Evolutionary conservation across 352 stramenopile genomes (phyloP), one percentile per base, ranked within the genome.

Genomic region (Phytophthora macrochlamydospora): DNA sequence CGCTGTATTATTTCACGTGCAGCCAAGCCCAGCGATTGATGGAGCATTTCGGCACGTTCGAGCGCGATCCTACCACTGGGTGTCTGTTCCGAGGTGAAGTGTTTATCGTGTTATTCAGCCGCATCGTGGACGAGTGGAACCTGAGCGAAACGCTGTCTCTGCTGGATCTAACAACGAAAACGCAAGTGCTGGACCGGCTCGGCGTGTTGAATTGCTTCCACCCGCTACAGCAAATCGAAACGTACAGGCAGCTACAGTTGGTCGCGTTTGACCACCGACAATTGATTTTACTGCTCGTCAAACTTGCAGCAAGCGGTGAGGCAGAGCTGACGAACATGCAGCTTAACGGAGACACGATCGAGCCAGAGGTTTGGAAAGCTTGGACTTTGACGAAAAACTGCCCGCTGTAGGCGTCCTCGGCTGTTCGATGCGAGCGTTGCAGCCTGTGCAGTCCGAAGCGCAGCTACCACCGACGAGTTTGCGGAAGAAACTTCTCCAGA

Each of bases 11-110:
- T 52, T 93, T 91, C 43, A 86, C 84, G 11, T 85, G 79, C 54
- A 84, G 75, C 51, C 85, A 93, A 35, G 50, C 68, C 28, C 85
- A 93, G 69, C 81, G 85, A 7, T 59, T 93, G 43, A 93, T 93
- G 85, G 85, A 93, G 55, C 77, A 91, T 51, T 93, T 91, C 52
- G 82, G 81, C 29, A 89, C 82, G 13, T 93, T 91, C 46, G 85
- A 91, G 62, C 76, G 83, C 29, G 65, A 91, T 11, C 55, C 75
- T 8, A 67, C 76, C 32, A 86, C 81, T 3, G 83, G 83, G 3
- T 73, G 52, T 7, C 63, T 93, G 0, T 78, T 87, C 40, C 79
- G 85, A 33, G 79, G 82, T 13, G 85, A 93, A 67, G 85, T 90
- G 13, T 87, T 93, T 40, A 71, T 93, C 29, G 86, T 91, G 51